A percentile compares a stretch with the other conserved stretches of the same genome.
Evolutionary conservation across 2,329 filamentous ascomycete genomes (phyloP).

Genomic region (Neoarthrinium moseri): DNA sequence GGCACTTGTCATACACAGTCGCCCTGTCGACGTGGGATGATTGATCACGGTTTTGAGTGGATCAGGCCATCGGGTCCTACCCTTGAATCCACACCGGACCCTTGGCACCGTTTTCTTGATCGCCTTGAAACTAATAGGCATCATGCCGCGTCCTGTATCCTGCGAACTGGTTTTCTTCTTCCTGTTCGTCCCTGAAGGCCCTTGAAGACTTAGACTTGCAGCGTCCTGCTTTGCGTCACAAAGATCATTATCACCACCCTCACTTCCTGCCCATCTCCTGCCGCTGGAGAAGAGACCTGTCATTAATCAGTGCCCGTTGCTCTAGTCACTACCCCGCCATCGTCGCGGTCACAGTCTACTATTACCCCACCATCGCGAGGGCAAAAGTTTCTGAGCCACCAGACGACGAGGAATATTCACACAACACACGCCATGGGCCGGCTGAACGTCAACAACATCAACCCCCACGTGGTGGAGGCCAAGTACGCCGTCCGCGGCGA

Average conservation of each 20-base stretch:
- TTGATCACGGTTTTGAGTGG: no score
- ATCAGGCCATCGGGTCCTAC: constrained; percentile 4
- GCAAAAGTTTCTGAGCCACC: neutral
- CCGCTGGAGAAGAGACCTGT: neutral
- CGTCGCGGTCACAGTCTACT: neutral
- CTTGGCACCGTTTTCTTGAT: constrained; percentile 5
- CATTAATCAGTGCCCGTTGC: constrained; percentile 1
- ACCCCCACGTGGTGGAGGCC: constrained; percentile 80
- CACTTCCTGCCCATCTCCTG: neutral
- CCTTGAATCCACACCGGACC: constrained; percentile 3
- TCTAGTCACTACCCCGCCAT: constrained; percentile 4
- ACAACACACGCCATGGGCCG: constrained; percentile 29
- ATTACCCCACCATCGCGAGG: constrained; percentile 5
- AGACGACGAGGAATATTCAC: neutral
- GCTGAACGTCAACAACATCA: constrained; percentile 85
- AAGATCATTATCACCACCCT: neutral
- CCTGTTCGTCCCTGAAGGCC: neutral
- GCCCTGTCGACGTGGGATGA: no score
- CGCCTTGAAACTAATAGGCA: neutral
- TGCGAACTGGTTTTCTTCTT: constrained; percentile 1
- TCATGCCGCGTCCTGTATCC: constrained; percentile 3
- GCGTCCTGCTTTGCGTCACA: neutral
- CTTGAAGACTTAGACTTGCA: neutral
- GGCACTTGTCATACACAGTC: no score
- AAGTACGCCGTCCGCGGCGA: constrained; percentile 97